Evolutionary conservation across 305 asterid genomes (phyloP), one percentile per base, ranked within the genome.

Genomic region (Rubia balearica): DNA sequence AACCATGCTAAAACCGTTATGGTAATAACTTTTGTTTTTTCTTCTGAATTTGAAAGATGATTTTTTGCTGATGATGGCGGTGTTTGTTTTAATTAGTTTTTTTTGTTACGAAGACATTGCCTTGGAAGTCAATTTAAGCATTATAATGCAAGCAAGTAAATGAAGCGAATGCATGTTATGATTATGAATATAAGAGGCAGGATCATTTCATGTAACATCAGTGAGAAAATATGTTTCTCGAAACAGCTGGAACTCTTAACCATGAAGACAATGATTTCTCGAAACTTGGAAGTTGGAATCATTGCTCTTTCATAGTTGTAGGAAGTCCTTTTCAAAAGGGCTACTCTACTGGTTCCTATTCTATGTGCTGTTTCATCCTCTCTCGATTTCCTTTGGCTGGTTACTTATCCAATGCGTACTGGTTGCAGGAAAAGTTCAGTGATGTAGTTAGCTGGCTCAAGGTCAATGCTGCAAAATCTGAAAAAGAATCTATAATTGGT

Each of bases 371-470:
- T 11, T 16, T 30, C 33, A 10, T 56, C 24, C 40, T 7, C 27
- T 21, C 19, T 27, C 63, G 11, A 64, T 68, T 46, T 12, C 22
- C 7, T 13, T 6, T 33, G 61, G 3, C 12, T 36, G 62, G 6
- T 42, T 62, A 36, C 6, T 59, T 75, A 21, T 57, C 57, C 67
- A 19, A 48, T 16, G 33, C 46, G 16, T 74, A 72, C 59, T 72
- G 66, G 49, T 72, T 87, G 85, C 86, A 94, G 99, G 99, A 85
- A 65, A 91, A 91, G 76, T 94, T 89, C 82, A 81, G 84, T 81
- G 99, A 94, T 71, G 80, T 94, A 65, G 96, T 94, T 73, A 82
- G 80, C 78, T 94, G 98, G 98, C 84, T 94, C 67, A 89, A 85
- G 82, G 82, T 79, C 74, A 89, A 91, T 77, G 76, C 83, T 62